Evolutionary conservation across 345 rosid genomes (phyloP).

Genomic region (Kandelia obovata): DNA sequence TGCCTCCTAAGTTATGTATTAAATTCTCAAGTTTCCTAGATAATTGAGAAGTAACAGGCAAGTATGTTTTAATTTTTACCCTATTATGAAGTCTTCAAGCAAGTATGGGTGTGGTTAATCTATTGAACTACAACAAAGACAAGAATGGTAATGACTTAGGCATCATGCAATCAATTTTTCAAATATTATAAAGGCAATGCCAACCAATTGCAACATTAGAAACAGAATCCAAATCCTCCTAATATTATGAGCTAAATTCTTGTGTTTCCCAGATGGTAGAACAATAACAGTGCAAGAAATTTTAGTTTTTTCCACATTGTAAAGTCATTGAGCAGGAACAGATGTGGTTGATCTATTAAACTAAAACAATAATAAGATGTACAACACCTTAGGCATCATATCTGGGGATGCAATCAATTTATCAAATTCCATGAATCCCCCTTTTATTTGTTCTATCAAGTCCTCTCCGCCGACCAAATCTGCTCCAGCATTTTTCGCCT

Average conservation of each 20-base stretch:
- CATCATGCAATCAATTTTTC: conserved; percentile 99
- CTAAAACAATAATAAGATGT: conserved; percentile 16
- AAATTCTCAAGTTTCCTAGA: too few species aligned
- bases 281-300: too few species aligned
- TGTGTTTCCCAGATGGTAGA: too few species aligned
- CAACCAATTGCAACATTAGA: too few species aligned
- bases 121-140: conserved; percentile 3
- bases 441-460: conserved; percentile 82
- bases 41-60: too few species aligned
- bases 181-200: conserved; percentile 60
- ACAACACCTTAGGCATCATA: conserved; percentile 96
- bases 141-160: conserved; percentile 61
- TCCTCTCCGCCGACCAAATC: conserved; percentile 98
- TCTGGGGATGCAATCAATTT: conserved; percentile 97
- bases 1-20: too few species aligned
- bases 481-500: conserved; percentile 97
- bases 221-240: too few species aligned
- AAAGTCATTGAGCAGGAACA: background rate
- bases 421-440: conserved; percentile 96
- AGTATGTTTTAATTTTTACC: too few species aligned
- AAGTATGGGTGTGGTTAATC: background rate
- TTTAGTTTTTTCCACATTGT: too few species aligned
- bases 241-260: too few species aligned
- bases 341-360: background rate
- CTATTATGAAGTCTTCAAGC: too few species aligned